Evolutionary conservation across 2,329 filamentous ascomycete species (phyloP).

Genomic region (Nothopassalora personata): DNA sequence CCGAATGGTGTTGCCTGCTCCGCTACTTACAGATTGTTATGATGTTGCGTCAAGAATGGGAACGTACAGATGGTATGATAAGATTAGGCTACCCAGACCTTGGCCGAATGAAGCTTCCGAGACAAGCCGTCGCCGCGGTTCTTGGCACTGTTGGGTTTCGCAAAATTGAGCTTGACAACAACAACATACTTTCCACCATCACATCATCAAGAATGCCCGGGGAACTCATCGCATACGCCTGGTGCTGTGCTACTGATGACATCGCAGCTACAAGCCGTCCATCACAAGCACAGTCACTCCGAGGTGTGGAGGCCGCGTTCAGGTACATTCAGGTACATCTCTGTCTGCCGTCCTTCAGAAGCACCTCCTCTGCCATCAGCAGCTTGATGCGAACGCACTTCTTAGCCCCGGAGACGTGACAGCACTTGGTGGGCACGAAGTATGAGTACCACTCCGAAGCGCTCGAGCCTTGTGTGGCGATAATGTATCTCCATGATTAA

Average conservation of each 20-base stretch:
- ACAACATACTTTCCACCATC: background rate
- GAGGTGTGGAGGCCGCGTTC: too few species aligned
- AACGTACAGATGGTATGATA: too few species aligned
- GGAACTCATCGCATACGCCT: background rate
- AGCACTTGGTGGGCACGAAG: background rate
- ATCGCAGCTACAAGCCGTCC: background rate
- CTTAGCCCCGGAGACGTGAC: background rate
- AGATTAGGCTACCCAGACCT: too few species aligned
- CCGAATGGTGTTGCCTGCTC: too few species aligned
- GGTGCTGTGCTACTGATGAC: too few species aligned
- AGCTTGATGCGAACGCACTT: background rate
- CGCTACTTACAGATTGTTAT: too few species aligned
- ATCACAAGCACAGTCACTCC: background rate
- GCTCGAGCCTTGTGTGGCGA: too few species aligned
- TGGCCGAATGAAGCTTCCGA: background rate
- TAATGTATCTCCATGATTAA: background rate
- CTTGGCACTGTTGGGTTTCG: too few species aligned
- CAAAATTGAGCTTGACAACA: background rate
- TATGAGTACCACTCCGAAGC: background rate
- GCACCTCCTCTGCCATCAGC: background rate
- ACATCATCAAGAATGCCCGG: background rate
- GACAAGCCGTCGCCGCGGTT: background rate
- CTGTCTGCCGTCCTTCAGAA: background rate
- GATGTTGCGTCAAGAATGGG: too few species aligned
- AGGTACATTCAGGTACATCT: background rate